Conservation (phyloP, 345 rosid species). For the Eutrema japonicum region DNA sequence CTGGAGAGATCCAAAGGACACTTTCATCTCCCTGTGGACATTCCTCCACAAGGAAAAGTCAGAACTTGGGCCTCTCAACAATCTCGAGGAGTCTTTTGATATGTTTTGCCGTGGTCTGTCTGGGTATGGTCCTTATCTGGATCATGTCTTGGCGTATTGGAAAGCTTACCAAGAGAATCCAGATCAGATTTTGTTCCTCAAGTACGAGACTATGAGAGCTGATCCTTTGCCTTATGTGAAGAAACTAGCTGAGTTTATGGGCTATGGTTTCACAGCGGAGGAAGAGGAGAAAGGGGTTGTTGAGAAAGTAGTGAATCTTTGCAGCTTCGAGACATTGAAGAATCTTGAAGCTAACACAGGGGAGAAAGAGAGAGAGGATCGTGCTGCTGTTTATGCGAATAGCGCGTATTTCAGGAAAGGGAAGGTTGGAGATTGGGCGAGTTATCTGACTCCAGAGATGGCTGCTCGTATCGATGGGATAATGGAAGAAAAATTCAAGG, state of each 20-base stretch:
- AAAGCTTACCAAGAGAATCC: conserved; percentile 40
- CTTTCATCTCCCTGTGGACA: conserved; percentile 45
- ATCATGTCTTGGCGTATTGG: conserved; percentile 45
- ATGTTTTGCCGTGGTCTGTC: conserved; percentile 40
- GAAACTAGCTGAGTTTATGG: conserved; percentile 43
- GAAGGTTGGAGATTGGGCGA: conserved; percentile 51
- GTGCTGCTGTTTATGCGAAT: conserved; percentile 27
- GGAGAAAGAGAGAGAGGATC: conserved; percentile 27
- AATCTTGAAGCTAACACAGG: conserved; percentile 47
- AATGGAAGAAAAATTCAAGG: conserved; percentile 39
- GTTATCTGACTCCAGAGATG: conserved; percentile 49
- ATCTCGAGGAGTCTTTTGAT: conserved; percentile 43
- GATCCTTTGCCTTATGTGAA: conserved; percentile 42
- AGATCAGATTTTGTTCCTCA: conserved; percentile 37
- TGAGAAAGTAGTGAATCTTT: conserved; percentile 38
- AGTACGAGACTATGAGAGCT: conserved; percentile 41
- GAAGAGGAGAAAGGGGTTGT: conserved; percentile 43
- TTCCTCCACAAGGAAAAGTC: conserved; percentile 41
- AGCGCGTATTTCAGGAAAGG: conserved; percentile 47
- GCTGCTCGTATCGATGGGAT: conserved; percentile 41
- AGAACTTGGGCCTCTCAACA: conserved; percentile 34
- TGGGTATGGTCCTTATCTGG: conserved; percentile 44
- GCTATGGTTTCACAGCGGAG: conserved; percentile 31
- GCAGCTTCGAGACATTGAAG: conserved; percentile 50
- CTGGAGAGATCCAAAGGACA: conserved; percentile 48